Evolutionary conservation across 495 filamentous ascomycete species (phyloP), one percentile per base, ranked within the genome.

Genomic region (Xylaria bambusicola): DNA sequence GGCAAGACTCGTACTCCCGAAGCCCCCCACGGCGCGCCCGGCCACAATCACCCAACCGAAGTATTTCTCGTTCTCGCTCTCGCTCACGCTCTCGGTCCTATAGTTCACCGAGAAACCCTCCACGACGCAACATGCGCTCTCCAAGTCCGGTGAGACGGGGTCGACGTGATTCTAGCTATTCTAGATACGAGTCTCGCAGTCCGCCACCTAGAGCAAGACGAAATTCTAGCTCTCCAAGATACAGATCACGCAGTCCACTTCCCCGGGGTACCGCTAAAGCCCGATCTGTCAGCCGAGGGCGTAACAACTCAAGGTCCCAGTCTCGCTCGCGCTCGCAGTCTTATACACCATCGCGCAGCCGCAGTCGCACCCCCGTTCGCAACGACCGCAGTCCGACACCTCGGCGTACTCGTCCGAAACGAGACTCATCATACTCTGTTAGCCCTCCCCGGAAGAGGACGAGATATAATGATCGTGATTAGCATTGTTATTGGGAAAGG

Each of bases 161-260:
- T 6, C 63, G 60, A 13, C 63, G 60, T 6, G 50, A 61, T 36
- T 63, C 65, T 6, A 66, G 47, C 38, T 57, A 63, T 33, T 66
- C 69, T 38, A 61, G 64, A 21, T 68, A 72, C 20, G 63, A 60
- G 27, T 74, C 74, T 36, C 60, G 55, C 15, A 68, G 62, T 24
- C 63, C 69, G 12, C 62, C 48, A 29, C 64, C 62, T 17, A 29
- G 31, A 61, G 58, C 26, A 17, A 52, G 49, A 29, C 57, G 57
- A 35, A 47, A 53, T 40, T 35, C 57, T 38, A 47, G 41, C 48
- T 53, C 57, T 13, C 49, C 57, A 29, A 36, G 57, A 40, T 60
- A 60, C 23, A 52, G 57, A 47, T 60, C 57, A 26, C 57, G 57
- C 29, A 60, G 48, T 46, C 49, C 57, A 47, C 57, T 47, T 42